Evolutionary conservation across 106 monocot genomes (phyloP), one percentile per base, ranked within the genome.

Genomic region (Vanilla planifolia): DNA sequence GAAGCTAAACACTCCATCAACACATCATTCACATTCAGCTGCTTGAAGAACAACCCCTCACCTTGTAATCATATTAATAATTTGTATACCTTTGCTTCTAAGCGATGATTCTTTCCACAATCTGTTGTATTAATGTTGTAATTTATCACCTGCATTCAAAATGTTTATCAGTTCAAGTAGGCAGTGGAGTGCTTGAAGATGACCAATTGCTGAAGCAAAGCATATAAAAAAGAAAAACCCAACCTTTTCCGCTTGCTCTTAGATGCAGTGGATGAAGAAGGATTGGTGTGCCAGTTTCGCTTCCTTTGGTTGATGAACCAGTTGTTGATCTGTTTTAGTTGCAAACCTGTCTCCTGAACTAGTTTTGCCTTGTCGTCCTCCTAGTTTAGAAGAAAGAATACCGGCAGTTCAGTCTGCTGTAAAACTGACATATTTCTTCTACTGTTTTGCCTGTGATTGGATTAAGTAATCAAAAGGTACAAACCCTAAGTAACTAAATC

Each of bases 301-400:
- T 94, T 94, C 68, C 94, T 75, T 77, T 94, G 94, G 73, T 94
- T 94, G 64, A 94, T 94, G 74, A 94, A 94, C 94, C 94, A 94
- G 67, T 94, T 94, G 64, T 94, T 94, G 58, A 94, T 94, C 63
- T 94, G 94, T 75, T 94, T 94, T 39, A 94, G 77, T 11, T 94
- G 94, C 63, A 94, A 33, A 30, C 94, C 94, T 55, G 94, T 94
- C 78, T 94, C 94, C 61, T 83, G 83, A 43, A 94, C 94, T 10
- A 94, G 43, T 15, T 83, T 45, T 21, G 94, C 89, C 78, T 94
- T 94, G 65, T 94, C 94, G 24, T 94, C 94, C 70, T 94, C 94
- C 94, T 94, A 48, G 32, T 5, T 57, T 4, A 21, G 30, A 53
- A 30, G 6, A 29, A 29, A n/a, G n/a, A n/a, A n/a, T n/a, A n/a